These are phyloP conservation scores for Tolypocladium nubicola DNA, from an alignment of 2,329 filamentous ascomycete genomes.

Conservation along the genomic window DNA sequence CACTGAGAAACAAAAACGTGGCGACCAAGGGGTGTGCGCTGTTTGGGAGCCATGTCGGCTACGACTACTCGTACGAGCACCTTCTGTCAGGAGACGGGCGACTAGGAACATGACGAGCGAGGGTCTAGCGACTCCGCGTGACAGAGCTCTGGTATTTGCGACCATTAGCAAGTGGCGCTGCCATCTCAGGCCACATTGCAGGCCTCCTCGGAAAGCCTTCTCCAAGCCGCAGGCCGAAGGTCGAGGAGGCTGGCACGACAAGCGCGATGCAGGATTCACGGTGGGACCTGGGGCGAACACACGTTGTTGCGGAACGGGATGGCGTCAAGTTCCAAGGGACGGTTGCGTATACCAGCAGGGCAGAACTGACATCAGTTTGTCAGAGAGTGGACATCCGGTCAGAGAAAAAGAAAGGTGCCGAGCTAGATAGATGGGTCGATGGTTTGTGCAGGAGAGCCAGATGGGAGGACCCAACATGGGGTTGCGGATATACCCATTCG, in stretches of 20 bases:
- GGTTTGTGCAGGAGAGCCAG: not conserved
- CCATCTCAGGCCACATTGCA: not conserved
- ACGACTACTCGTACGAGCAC: too few relatives aligned
- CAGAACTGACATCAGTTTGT: not conserved
- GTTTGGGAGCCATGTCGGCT: not conserved
- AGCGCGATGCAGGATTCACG: not conserved
- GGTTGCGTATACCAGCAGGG: not conserved
- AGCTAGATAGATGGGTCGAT: not conserved
- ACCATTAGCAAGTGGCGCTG: not conserved
- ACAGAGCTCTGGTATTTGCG: not conserved
- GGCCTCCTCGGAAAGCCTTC: not conserved
- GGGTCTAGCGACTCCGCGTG: not conserved
- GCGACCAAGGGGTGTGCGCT: not conserved
- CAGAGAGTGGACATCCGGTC: not conserved
- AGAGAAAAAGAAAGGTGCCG: constrained; percentile 2
- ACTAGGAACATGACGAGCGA: not conserved
- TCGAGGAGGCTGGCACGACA: not conserved
- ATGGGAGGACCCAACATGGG: not conserved
- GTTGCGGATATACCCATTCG: not conserved
- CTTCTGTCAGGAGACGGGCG: not conserved
- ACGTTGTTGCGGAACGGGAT: not conserved
- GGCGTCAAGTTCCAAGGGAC: not conserved
- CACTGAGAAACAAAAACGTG: not conserved
- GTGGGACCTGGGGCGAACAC: not conserved
- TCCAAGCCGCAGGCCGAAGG: not conserved